Conservation (phyloP, 1,284 basidiomycete genomes). For the Heterobasidion parviporum region DNA sequence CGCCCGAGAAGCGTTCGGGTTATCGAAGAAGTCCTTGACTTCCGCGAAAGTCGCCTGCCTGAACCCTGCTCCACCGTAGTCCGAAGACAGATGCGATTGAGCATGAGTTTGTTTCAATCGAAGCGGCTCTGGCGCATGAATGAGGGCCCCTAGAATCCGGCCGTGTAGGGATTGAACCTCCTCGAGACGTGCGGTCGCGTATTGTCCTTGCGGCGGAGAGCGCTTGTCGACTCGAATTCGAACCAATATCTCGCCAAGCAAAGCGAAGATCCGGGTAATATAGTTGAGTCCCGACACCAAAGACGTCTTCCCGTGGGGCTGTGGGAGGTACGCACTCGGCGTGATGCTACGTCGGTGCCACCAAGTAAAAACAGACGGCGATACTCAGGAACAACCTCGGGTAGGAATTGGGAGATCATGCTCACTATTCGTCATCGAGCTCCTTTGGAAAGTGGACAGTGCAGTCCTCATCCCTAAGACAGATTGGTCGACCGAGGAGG, state of each 20-base stretch:
- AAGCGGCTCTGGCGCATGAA: constrained; percentile 63
- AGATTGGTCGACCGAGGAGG: constrained; percentile 71
- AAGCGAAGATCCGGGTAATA: constrained; percentile 75
- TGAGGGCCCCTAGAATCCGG: constrained; percentile 61
- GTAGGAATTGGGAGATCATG: constrained; percentile 14
- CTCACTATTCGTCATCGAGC: constrained; percentile 80
- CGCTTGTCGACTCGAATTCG: constrained; percentile 79
- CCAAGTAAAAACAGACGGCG: background rate
- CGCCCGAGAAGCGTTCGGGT: constrained; percentile 75
- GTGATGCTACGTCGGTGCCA: constrained; percentile 51
- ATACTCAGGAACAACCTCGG: constrained; percentile 13
- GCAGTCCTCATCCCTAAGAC: constrained; percentile 79
- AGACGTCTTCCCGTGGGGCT: constrained; percentile 76
- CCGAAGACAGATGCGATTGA: constrained; percentile 42
- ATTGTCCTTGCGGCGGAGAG: constrained; percentile 74
- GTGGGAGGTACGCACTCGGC: constrained; percentile 67
- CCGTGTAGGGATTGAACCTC: constrained; percentile 71
- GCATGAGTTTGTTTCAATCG: constrained; percentile 51
- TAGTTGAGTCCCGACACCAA: constrained; percentile 82
- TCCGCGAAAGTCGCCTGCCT: constrained; percentile 76
- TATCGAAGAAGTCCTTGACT: constrained; percentile 83
- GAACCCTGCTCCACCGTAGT: constrained; percentile 62
- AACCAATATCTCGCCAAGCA: constrained; percentile 76
- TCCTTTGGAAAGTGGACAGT: constrained; percentile 81
- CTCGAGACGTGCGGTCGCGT: constrained; percentile 71